Evolutionary conservation across 768 basidiomycete genomes (phyloP), one percentile per base, ranked within the genome.

Genomic region (Amyloporia xantha): DNA sequence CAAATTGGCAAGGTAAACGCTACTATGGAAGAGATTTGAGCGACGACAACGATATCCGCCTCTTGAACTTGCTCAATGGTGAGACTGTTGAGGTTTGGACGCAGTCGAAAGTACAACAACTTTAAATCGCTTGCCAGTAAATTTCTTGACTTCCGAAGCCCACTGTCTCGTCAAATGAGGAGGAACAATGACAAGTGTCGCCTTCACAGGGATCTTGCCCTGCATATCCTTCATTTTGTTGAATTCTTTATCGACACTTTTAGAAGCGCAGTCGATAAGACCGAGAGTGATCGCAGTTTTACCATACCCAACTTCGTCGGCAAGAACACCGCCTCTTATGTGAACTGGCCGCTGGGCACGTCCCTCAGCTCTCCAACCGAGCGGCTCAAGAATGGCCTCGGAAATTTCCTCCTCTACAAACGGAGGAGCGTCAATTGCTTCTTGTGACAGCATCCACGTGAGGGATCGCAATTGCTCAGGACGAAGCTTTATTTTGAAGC

Each of bases 221-320:
- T 72, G 44, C 44, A 71, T 63, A 25, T 67, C 64, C 9, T 71
- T 68, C 51, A 73, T 69, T 44, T 75, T 71, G 24, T 72, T 63
- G 54, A 85, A 80, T 54, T 87, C 85, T 52, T 76, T 70, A 47
- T 70, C 66, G 42, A 84, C 78, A 15, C 66, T 66, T 55, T 78
- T 74, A 17, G 71, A 67, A 19, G 82, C 73, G 59, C 84, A 83
- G 59, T 91, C 87, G 53, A 96, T 85, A 51, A 97, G 75, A 17
- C 86, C 93, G 24, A 97, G 76, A 2, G 91, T 92, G 55, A 96
- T 94, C 19, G 92, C 93, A 0, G 94, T 97, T 70, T 97, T 97
- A 15, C 94, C 94, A 60, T 97, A 97, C 44, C 94, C 94, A 52
- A 97, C 94, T 69, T 94, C 86, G 59, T 97, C 94, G 11, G 93